phyloP scores from a whole-genome alignment of 768 basidiomycete genomes.

The Tylopilus subfusipes region DNA sequence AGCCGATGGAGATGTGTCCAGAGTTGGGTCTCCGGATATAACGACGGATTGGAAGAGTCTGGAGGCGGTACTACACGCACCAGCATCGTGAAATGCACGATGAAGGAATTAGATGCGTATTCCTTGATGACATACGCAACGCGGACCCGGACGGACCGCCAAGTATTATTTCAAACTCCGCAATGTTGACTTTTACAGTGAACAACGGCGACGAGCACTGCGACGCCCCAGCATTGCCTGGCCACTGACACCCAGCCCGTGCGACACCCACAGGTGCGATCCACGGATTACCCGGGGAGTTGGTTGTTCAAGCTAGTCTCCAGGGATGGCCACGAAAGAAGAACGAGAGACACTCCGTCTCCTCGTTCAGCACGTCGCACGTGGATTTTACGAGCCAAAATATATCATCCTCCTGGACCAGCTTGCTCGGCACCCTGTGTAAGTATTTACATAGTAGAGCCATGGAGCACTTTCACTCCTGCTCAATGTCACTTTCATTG shows the following conservation, averaged over 20 bases:
- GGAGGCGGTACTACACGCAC: no score
- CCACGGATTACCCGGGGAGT: background rate
- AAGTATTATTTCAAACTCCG: background rate
- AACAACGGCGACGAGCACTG: background rate
- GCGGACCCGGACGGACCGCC: background rate
- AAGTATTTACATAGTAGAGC: conserved; percentile 49
- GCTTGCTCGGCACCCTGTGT: conserved; percentile 90
- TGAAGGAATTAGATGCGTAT: no score
- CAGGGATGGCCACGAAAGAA: conserved; percentile 63
- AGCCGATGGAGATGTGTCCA: no score
- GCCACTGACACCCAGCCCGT: background rate
- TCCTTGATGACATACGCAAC: background rate
- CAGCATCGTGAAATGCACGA: no score
- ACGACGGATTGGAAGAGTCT: no score
- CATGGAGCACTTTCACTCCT: conserved; percentile 15
- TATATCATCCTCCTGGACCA: conserved; percentile 92
- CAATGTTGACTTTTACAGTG: background rate
- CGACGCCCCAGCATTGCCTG: background rate
- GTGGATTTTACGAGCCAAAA: conserved; percentile 93
- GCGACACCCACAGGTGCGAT: background rate
- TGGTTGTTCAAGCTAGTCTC: background rate
- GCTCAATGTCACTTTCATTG: conserved; percentile 14
- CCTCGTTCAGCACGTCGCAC: conserved; percentile 89
- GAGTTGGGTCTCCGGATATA: no score
- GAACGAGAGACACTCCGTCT: conserved; percentile 79